These are phyloP conservation scores for Guyanaporus albipodus DNA, from an alignment of 768 basidiomycete species.

Conservation along the genomic window DNA sequence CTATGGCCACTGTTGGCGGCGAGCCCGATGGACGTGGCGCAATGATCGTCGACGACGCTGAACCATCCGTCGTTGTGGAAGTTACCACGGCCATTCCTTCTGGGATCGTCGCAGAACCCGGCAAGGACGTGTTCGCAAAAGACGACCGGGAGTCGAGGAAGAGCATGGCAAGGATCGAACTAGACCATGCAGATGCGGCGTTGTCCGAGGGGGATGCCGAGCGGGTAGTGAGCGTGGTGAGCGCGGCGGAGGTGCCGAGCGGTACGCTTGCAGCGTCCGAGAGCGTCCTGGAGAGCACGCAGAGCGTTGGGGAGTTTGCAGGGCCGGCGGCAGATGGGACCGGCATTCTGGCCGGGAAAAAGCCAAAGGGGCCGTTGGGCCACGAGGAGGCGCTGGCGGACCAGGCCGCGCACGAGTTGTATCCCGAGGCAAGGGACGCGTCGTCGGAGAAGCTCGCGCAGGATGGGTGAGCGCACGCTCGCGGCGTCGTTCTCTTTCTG, in stretches of 20 bases:
- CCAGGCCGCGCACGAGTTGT: slow-evolving; percentile 53
- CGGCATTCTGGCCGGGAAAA: too few relatives aligned
- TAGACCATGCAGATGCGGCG: slow-evolving; percentile 6
- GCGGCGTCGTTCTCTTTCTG: too few relatives aligned
- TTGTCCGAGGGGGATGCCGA: slow-evolving; percentile 5
- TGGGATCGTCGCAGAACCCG: slow-evolving; percentile 65
- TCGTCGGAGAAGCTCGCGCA: not conserved
- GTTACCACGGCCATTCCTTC: slow-evolving; percentile 39
- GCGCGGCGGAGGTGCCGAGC: not conserved
- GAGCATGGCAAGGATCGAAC: slow-evolving; percentile 31
- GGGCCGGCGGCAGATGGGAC: too few relatives aligned
- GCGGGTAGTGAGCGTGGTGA: slow-evolving; percentile 37
- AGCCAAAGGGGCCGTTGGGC: slow-evolving; percentile 40
- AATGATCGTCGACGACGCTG: slow-evolving; percentile 47
- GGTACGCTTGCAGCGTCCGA: too few relatives aligned
- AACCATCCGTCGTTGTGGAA: slow-evolving; percentile 10
- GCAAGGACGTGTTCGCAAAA: slow-evolving; percentile 66
- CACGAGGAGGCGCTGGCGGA: slow-evolving; percentile 50
- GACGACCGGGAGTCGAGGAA: slow-evolving; percentile 42
- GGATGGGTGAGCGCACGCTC: slow-evolving; percentile 9
- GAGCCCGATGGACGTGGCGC: slow-evolving; percentile 52
- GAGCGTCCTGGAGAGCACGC: too few relatives aligned
- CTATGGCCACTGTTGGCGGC: slow-evolving; percentile 47
- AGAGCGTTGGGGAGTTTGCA: too few relatives aligned
- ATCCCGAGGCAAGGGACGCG: slow-evolving; percentile 34